phyloP scores from a whole-genome alignment of 495 filamentous ascomycete genomes.

The Xylona heveae region DNA sequence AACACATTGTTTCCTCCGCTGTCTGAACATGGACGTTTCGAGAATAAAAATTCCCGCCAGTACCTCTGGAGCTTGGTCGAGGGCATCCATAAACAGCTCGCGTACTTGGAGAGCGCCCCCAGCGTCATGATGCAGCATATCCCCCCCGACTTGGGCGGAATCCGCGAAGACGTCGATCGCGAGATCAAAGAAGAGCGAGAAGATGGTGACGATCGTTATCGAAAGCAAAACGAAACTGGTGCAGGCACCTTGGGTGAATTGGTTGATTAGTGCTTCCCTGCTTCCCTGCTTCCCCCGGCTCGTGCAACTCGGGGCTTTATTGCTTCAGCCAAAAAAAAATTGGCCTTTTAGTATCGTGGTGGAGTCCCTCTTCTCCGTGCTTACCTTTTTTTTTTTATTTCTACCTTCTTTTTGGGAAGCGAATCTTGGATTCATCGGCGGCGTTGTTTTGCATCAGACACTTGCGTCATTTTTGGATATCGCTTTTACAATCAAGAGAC shows the following conservation, averaged over 20 bases:
- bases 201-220: constrained; percentile 28
- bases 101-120: constrained; percentile 66
- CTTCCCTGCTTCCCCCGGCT: too few species aligned
- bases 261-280: constrained; percentile 15
- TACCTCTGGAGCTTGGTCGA: constrained; percentile 54
- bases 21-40: constrained; percentile 39
- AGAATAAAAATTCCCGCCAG: constrained; percentile 60
- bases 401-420: too few species aligned
- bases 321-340: too few species aligned
- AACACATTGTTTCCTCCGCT: constrained; percentile 54
- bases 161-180: constrained; percentile 62
- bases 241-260: constrained; percentile 21
- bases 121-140: constrained; percentile 72
- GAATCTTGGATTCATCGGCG: too few species aligned
- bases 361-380: too few species aligned
- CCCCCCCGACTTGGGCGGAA: constrained; percentile 49
- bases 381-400: too few species aligned
- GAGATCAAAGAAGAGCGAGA: constrained; percentile 51
- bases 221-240: constrained; percentile 22
- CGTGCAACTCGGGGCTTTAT: too few species aligned
- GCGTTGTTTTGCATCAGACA: too few species aligned
- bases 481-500: too few species aligned
- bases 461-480: too few species aligned
- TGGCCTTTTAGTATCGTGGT: too few species aligned
- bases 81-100: constrained; percentile 57